Evolutionary conservation across 192 early-diverging fungal species (phyloP).

Genomic region (Linnemannia hyalina): DNA sequence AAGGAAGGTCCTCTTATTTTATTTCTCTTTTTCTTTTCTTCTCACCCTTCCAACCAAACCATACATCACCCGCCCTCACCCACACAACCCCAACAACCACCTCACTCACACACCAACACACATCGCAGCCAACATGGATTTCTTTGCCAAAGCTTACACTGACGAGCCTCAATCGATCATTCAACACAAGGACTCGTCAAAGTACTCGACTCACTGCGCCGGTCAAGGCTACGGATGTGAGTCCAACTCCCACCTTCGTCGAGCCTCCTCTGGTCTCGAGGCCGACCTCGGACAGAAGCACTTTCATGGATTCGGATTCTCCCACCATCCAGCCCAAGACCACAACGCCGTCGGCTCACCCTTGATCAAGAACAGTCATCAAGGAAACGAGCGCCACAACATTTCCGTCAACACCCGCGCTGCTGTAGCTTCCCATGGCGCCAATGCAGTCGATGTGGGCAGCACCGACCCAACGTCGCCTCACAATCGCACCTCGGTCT

Average conservation of each 20-base stretch:
- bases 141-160: conserved; percentile 43
- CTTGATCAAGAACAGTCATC: conserved; percentile 13
- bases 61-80: not conserved
- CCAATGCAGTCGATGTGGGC: not conserved
- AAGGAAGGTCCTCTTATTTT: not conserved
- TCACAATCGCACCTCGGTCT: conserved; percentile 26
- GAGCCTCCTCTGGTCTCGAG: conserved; percentile 49
- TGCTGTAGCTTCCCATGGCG: not conserved
- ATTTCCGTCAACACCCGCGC: not conserved
- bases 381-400: conserved; percentile 11
- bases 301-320: not conserved
- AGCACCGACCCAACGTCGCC: not conserved
- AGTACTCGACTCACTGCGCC: not conserved
- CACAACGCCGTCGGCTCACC: conserved; percentile 3
- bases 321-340: not conserved
- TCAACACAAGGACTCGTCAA: conserved; percentile 7
- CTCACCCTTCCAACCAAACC: too few species aligned
- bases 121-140: conserved; percentile 30
- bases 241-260: conserved; percentile 45
- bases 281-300: conserved; percentile 7
- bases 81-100: conserved; percentile 2
- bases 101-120: not conserved
- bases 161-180: not conserved
- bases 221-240: conserved; percentile 44
- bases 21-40: not conserved